Conservation (phyloP, 2,329 filamentous ascomycete species). For the Pseudocercospora pini-densiflorae region DNA sequence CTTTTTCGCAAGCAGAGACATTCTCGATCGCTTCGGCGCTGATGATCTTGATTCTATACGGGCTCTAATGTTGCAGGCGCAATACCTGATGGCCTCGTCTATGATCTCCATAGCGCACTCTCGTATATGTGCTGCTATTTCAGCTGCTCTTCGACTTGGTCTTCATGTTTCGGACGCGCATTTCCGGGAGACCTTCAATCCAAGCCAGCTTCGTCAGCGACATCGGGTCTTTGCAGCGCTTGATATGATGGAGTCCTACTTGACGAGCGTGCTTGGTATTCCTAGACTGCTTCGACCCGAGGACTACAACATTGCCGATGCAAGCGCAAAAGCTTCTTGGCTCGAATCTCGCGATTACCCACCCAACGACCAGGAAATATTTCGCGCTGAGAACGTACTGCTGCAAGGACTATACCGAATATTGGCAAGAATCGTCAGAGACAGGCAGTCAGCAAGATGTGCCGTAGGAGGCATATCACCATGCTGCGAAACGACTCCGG, state of each 20-base stretch:
- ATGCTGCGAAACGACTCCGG: not conserved
- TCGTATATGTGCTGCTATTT: constrained; percentile 34
- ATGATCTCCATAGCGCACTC: constrained; percentile 36
- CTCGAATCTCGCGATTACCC: not conserved
- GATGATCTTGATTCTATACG: constrained; percentile 32
- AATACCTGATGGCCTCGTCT: constrained; percentile 32
- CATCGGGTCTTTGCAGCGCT: constrained; percentile 26
- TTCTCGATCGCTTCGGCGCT: constrained; percentile 33
- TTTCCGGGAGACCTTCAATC: constrained; percentile 11
- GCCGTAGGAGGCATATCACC: not conserved
- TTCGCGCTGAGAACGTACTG: not conserved
- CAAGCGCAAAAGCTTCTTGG: not conserved
- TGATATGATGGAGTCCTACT: constrained; percentile 31
- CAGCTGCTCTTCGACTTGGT: constrained; percentile 33
- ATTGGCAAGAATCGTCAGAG: not conserved
- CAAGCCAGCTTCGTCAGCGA: constrained; percentile 15
- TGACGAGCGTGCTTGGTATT: constrained; percentile 27
- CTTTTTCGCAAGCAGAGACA: constrained; percentile 25
- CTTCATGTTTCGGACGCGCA: constrained; percentile 25
- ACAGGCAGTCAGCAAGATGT: not conserved
- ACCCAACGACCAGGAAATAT: not conserved
- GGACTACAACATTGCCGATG: constrained; percentile 5
- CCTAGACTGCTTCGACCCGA: constrained; percentile 29
- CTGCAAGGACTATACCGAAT: not conserved
- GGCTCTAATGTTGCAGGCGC: constrained; percentile 33